phyloP scores from a whole-genome alignment of 1,284 basidiomycete species.

The Tremellales sp. region DNA sequence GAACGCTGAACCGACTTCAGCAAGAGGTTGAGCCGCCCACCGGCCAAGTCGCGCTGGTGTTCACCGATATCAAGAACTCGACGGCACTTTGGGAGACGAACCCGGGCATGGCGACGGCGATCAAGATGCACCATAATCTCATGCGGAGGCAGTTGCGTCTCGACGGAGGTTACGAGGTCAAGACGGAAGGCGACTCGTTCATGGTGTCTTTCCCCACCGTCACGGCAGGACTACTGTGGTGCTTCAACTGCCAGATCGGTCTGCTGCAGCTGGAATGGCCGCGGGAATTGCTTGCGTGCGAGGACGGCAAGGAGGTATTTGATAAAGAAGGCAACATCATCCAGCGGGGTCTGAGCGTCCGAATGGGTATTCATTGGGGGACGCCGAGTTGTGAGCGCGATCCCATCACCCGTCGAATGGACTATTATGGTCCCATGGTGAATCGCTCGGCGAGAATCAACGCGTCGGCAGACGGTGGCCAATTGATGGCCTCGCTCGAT shows the following conservation, averaged over 20 bases:
- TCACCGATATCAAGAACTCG: conserved; percentile 98
- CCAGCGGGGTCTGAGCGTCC: conserved; percentile 84
- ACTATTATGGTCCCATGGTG: conserved; percentile 92
- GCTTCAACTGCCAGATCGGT: conserved; percentile 80
- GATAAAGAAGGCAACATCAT: conserved; percentile 69
- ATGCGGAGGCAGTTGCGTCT: conserved; percentile 81
- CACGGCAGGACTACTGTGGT: conserved; percentile 85
- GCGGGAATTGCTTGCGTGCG: conserved; percentile 84
- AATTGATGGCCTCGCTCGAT: conserved; percentile 90
- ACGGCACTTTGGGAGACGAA: conserved; percentile 97
- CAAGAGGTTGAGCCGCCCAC: conserved; percentile 81
- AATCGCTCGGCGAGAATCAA: conserved; percentile 86
- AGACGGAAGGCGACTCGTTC: conserved; percentile 99
- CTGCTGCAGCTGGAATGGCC: conserved; percentile 90
- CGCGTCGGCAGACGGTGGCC: conserved; percentile 81
- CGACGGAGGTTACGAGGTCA: conserved; percentile 97
- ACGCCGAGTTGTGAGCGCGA: conserved; percentile 87
- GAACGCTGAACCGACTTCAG: conserved; percentile 59
- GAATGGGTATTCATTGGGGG: conserved; percentile 98
- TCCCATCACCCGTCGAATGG: conserved; percentile 93
- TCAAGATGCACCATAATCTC: conserved; percentile 85
- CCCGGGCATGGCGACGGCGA: conserved; percentile 91
- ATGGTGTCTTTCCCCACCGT: conserved; percentile 96
- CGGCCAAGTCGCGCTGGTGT: conserved; percentile 89
- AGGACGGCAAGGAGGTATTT: conserved; percentile 79